Conservation (phyloP, 768 basidiomycete species). For the Pleurotus citrinopileatus region DNA sequence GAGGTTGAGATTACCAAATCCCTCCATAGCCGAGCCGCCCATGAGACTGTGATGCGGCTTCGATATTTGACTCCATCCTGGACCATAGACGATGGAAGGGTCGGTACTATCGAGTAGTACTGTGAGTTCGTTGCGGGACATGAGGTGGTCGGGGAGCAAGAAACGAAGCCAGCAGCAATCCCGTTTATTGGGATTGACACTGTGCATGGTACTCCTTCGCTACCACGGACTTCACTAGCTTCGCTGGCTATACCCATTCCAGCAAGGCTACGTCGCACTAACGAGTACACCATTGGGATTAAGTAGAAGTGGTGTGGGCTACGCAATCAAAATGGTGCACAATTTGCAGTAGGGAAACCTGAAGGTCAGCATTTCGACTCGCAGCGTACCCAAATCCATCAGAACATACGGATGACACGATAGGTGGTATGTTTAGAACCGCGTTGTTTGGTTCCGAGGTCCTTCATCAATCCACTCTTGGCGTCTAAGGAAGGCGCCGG, state of each 20-base stretch:
- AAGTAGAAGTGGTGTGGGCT: no score
- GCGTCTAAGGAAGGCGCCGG: no score
- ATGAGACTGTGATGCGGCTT: neutral
- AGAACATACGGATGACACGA: no score
- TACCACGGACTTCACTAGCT: constrained; percentile 1
- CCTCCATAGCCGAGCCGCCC: constrained; percentile 9
- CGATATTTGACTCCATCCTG: constrained; percentile 5
- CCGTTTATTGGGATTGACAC: neutral
- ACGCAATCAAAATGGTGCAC: no score
- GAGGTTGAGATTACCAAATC: neutral
- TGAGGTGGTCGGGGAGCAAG: constrained; percentile 10
- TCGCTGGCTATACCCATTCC: neutral
- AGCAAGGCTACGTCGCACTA: neutral
- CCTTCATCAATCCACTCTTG: no score
- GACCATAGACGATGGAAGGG: constrained; percentile 4
- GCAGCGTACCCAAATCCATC: no score
- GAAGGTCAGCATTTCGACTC: no score
- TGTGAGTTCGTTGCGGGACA: constrained; percentile 6
- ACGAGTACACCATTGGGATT: neutral
- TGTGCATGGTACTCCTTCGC: constrained; percentile 4
- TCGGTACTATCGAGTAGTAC: constrained; percentile 7
- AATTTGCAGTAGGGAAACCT: no score
- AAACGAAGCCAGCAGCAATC: neutral
- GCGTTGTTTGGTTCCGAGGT: no score
- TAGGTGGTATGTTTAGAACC: no score